A percentile compares a stretch with the other conserved stretches of the same genome.
Evolutionary conservation across 2,329 filamentous ascomycete genomes (phyloP).

Genomic region (Moelleriella libera): DNA sequence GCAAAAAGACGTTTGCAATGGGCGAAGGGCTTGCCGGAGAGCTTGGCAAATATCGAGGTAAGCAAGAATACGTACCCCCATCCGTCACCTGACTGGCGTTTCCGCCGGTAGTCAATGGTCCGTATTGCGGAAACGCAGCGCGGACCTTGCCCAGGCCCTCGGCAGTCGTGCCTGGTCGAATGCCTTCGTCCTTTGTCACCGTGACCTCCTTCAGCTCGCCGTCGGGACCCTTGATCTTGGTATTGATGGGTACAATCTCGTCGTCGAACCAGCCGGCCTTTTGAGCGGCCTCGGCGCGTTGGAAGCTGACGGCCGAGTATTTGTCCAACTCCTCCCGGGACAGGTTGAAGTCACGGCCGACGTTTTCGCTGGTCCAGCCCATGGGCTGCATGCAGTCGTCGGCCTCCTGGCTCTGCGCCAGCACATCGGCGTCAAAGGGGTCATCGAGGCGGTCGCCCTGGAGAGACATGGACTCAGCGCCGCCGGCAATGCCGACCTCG

Average conservation of each 20-base stretch:
- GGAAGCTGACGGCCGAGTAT: constrained; percentile 78
- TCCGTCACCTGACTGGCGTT: constrained; percentile 95
- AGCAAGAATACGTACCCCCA: constrained; percentile 41
- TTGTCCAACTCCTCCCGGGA: constrained; percentile 66
- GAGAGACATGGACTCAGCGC: constrained; percentile 76
- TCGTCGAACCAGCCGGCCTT: constrained; percentile 85
- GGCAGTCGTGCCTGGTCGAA: constrained; percentile 76
- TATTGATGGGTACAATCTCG: constrained; percentile 82
- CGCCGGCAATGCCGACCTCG: constrained; percentile 74
- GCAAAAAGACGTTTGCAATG: no score
- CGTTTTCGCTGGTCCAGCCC: constrained; percentile 97
- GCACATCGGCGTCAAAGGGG: constrained; percentile 66
- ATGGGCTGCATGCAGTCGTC: constrained; percentile 85
- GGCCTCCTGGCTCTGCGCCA: constrained; percentile 58
- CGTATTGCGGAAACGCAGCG: constrained; percentile 81
- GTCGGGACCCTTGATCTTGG: constrained; percentile 70
- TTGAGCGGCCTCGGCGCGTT: constrained; percentile 76
- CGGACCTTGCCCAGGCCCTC: constrained; percentile 76
- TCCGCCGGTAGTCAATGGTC: constrained; percentile 73
- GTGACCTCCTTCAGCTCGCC: constrained; percentile 67
- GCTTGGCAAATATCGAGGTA: background rate
- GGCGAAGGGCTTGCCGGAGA: no score
- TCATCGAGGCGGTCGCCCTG: constrained; percentile 55
- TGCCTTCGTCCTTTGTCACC: constrained; percentile 77
- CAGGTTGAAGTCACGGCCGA: constrained; percentile 81